These are phyloP conservation scores for Antitrichia curtipendula DNA, from an alignment of 225 moss, liverwort and hornwort genomes.

Conservation along the genomic window DNA sequence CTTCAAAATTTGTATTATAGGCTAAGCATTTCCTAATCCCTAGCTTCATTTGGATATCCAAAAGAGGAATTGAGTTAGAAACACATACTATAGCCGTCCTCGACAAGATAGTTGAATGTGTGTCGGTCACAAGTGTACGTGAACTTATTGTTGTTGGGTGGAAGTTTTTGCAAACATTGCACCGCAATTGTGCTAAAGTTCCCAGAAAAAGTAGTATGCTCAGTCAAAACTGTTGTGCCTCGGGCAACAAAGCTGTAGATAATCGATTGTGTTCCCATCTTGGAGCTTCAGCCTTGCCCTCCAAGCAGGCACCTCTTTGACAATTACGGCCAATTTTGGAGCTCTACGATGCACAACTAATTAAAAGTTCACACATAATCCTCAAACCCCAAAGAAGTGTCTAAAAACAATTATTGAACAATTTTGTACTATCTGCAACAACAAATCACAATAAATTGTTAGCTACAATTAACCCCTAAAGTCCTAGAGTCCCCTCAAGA, in stretches of 20 bases:
- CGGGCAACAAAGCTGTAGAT: conserved; percentile 55
- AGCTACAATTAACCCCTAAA: neutral
- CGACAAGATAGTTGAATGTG: conserved; percentile 55
- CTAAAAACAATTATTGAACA: neutral
- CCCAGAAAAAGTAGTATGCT: conserved; percentile 42
- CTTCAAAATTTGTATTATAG: neutral
- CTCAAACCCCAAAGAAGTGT: neutral
- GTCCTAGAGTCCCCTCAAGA: too few relatives aligned
- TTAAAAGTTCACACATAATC: too few relatives aligned
- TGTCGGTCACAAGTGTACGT: conserved; percentile 52
- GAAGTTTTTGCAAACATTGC: conserved; percentile 51
- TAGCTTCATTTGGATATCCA: neutral
- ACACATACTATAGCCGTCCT: conserved; percentile 31
- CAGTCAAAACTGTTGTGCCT: conserved; percentile 28
- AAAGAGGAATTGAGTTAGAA: neutral
- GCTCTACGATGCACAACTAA: neutral
- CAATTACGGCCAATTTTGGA: too few relatives aligned
- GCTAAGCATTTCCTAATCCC: neutral
- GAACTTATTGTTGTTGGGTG: conserved; percentile 47
- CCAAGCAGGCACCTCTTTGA: too few relatives aligned
- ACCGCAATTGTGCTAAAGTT: conserved; percentile 55
- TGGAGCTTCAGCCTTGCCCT: neutral
- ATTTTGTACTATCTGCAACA: neutral
- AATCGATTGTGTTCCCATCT: conserved; percentile 31
- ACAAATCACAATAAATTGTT: neutral